Base-by-base conservation (phyloP, 2,329 filamentous ascomycete species). In the Hypoxylon sp. region DNA sequence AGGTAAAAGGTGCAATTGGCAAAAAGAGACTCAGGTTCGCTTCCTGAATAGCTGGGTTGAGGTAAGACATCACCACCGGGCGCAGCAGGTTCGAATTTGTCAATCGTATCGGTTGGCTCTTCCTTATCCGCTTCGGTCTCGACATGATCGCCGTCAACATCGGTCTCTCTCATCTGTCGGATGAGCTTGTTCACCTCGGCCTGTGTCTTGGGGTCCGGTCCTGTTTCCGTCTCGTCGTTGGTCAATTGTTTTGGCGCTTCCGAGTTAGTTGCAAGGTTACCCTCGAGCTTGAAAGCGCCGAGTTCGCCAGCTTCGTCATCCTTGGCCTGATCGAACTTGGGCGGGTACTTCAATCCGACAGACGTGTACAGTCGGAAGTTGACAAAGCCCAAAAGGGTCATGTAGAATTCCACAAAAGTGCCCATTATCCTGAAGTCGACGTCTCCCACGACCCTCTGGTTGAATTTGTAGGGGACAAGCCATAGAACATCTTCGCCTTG, bases 401-500 rank as follows among this genome's bases (percentile, higher is more conserved):
- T 97, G 81, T 99, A 99, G 76, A 99, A 99, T 75, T 99, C 94
- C 65, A 99, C 88, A 73, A 99, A 99, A 3, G 95, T 99, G 58
- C 92, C 94, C 95, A 99, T 99, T 77, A 99, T 99, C 70, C 95
- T 85, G 79, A 97, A 99, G 76, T 99, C 95, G 64, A 99, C 90
- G 75, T 99, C 95, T 55, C 90, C 91, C 35, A 95, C 91, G 11
- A 97, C 88, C 67, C 91, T 84, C 81, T 99, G 95, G 72, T 98
- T 97, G 78, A 99, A 99, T 75, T 92, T 92, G 81, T 99, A 99
- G 1, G 95, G 95, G 9, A 97, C 94, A 33, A 99, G 83, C 95
- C 95, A 99, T 65, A 98, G 82, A 46, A 99, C 90, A 71, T 98
- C 94, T 78, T 99, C 93, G 45, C 95, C 95, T 75, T 97, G 92